Percentiles rank a stretch among this genome's conserved stretches.
phyloP scores from a whole-genome alignment of 139 green algal species.

The Chlorella sp. region DNA sequence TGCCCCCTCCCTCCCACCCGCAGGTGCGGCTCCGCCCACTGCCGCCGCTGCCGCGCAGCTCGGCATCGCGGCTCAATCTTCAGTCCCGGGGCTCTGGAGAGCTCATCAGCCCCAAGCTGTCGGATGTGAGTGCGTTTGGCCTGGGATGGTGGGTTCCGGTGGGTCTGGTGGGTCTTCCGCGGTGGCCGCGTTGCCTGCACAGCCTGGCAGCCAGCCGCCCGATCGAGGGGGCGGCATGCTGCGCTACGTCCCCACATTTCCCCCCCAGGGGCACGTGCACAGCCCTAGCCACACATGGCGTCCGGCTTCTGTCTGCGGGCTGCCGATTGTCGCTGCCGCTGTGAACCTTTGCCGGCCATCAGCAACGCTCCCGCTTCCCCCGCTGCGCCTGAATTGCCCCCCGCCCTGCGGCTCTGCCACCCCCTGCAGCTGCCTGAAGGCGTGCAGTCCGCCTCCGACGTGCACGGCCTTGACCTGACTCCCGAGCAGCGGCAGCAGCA shows the following conservation, averaged over 20 bases:
- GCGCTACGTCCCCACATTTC: no score
- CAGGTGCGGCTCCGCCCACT: conserved; percentile 19
- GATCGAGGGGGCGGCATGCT: no score
- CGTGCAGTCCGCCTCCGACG: not conserved
- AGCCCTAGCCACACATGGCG: no score
- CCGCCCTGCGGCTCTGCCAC: not conserved
- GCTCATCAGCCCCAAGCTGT: conserved; percentile 17
- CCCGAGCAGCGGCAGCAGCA: not conserved
- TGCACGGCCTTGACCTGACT: not conserved
- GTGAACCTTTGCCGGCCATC: no score
- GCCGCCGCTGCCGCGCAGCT: conserved; percentile 29
- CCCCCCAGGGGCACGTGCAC: no score
- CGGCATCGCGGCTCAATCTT: conserved; percentile 39
- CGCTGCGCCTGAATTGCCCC: not conserved
- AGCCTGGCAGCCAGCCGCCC: no score
- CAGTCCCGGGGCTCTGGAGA: not conserved
- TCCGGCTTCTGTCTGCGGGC: no score
- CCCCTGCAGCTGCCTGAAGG: not conserved
- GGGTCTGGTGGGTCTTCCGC: not conserved
- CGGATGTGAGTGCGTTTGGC: not conserved
- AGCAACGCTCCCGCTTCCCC: not conserved
- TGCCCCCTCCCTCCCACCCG: no score
- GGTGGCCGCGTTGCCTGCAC: not conserved
- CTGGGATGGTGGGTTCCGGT: not conserved
- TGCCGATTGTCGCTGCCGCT: not conserved